A percentile compares a stretch with the other conserved stretches of the same genome.
phyloP scores from a whole-genome alignment of 371 early-diverging fungal genomes.

The Mortierella sp. region DNA sequence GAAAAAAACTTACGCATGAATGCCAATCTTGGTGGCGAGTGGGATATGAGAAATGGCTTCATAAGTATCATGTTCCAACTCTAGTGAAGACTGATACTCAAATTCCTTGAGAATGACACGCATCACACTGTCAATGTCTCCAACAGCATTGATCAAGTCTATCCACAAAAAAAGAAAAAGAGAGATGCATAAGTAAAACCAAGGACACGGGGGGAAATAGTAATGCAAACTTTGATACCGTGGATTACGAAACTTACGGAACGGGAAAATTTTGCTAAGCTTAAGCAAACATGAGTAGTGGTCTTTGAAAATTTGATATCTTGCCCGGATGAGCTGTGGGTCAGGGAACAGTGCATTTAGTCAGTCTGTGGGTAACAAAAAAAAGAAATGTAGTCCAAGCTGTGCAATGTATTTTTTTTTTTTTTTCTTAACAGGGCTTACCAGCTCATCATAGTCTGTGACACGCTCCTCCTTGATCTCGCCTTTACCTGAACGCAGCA shows the following conservation, averaged over 20 bases:
- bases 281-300: slow-evolving; percentile 74
- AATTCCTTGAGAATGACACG: slow-evolving; percentile 74
- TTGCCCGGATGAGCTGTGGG: slow-evolving; percentile 66
- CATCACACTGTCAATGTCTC: slow-evolving; percentile 74
- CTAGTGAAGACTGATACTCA: slow-evolving; percentile 76
- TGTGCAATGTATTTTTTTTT: neutral
- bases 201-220: neutral
- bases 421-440: slow-evolving; percentile 32
- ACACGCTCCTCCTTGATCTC: slow-evolving; percentile 75
- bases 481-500: slow-evolving; percentile 71
- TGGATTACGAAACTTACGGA: slow-evolving; percentile 63
- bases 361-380: neutral
- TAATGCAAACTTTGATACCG: neutral
- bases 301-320: slow-evolving; percentile 75
- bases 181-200: neutral
- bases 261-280: slow-evolving; percentile 76
- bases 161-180: neutral
- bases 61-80: slow-evolving; percentile 71
- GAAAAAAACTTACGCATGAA: slow-evolving; percentile 63
- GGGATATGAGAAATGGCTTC: slow-evolving; percentile 78
- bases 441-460: slow-evolving; percentile 75
- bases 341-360: neutral
- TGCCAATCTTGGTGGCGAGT: slow-evolving; percentile 72
- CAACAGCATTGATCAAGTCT: slow-evolving; percentile 77
- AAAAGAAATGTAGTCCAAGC: neutral